A percentile compares a stretch with the other conserved stretches of the same genome.
These are phyloP conservation scores for Microsporum canis DNA, from an alignment of 2,329 filamentous ascomycete species.

Conservation along the genomic window DNA sequence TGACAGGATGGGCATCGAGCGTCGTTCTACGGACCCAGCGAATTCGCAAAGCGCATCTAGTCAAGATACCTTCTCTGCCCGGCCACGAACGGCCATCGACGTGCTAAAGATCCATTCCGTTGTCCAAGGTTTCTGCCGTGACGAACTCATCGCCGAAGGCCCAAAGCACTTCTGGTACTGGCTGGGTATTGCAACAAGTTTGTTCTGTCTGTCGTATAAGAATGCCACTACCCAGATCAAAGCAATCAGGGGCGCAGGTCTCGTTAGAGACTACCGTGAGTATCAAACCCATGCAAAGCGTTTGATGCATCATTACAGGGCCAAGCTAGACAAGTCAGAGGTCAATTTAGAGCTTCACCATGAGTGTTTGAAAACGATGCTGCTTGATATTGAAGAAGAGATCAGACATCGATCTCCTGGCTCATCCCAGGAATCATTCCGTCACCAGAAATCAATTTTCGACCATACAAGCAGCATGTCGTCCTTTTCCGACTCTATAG, in stretches of 20 bases:
- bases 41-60: conserved; percentile 24
- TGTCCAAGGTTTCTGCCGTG: conserved; percentile 38
- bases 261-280: conserved; percentile 38
- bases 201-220: conserved; percentile 35
- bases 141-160: conserved; percentile 31
- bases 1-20: conserved; percentile 14
- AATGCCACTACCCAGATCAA: conserved; percentile 32
- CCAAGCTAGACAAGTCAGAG: conserved; percentile 21
- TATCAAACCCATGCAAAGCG: conserved; percentile 37
- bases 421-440: conserved; percentile 28
- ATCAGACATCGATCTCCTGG: conserved; percentile 33
- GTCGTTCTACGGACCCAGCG: conserved; percentile 14
- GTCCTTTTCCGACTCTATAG: conserved; percentile 28
- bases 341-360: conserved; percentile 27
- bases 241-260: conserved; percentile 26
- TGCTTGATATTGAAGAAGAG: conserved; percentile 30
- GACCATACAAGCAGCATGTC: conserved; percentile 37
- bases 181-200: conserved; percentile 32
- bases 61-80: conserved; percentile 24
- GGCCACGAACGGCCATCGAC: conserved; percentile 30
- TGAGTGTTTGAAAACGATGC: conserved; percentile 24
- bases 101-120: conserved; percentile 39
- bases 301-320: conserved; percentile 31
- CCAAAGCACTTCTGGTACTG: conserved; percentile 32
- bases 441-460: conserved; percentile 35